Evolutionary conservation across 2,329 filamentous ascomycete species (phyloP), one percentile per base, ranked within the genome.

Genomic region (Aureobasidium musti): DNA sequence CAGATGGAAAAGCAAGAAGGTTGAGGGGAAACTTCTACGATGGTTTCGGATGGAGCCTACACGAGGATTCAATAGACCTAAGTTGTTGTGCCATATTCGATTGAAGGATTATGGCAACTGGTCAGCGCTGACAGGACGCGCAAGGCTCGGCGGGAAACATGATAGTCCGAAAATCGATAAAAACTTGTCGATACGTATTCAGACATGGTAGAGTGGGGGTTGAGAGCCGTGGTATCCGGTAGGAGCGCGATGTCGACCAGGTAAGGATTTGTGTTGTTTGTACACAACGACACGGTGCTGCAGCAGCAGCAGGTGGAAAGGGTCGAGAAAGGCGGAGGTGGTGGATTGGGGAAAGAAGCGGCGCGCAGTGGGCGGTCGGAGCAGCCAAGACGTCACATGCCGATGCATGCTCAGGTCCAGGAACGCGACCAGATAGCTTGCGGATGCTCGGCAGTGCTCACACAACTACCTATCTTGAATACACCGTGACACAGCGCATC

Each of bases 351-450:
- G 53, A 35, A n/a, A n/a, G n/a, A n/a, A n/a, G n/a, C 6, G 37
- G 37, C 11, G 33, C 33, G 33, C 33, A 35, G 11, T 35, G 33
- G 35, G 35, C 35, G 35, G 35, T 39, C 35, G 35, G 33, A 59
- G 54, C 54, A 59, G 54, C 54, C 54, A 59, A 59, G 54, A 43
- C 39, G 54, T 43, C 54, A 57, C 53, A 14, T 19, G 21, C 52
- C 19, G 33, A n/a, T 13, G 6, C n/a, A 56, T 23, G 37, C 54
- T n/a, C 28, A 26, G 35, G 37, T 57, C 35, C 37, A 57, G 14
- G 21, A 57, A 41, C 53, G 23, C 53, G 53, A 57, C 53, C 37
- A 57, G 33, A 57, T 28, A 13, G 13, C 35, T 57, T 57, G 23
- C 53, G 21, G 35, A 30, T 41, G 23, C 21, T 41, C 35, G 53